Conservation (phyloP, 768 basidiomycete genomes). For the Imleria badia region DNA sequence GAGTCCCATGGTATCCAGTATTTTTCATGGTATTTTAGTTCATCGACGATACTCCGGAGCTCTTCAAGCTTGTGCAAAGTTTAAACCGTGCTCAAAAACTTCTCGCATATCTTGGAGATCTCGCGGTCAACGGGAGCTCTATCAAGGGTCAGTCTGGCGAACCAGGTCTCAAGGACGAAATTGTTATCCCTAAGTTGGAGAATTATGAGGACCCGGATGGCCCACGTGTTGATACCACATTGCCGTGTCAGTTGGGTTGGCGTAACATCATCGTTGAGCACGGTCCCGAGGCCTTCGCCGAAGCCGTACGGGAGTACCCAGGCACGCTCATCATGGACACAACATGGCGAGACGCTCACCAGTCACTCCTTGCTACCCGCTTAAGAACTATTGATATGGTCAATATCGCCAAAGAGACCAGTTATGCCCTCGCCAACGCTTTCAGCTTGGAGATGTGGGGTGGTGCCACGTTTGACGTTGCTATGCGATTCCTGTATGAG, state of each 20-base stretch:
- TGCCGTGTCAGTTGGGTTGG: constrained; percentile 91
- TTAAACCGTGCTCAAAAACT: constrained; percentile 99
- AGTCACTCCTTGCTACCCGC: constrained; percentile 94
- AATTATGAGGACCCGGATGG: constrained; percentile 77
- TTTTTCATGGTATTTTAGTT: constrained; percentile 52
- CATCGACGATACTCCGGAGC: constrained; percentile 99
- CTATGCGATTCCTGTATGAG: constrained; percentile 99
- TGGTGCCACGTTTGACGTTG: constrained; percentile 97
- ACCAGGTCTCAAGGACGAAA: constrained; percentile 89
- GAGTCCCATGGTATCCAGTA: neutral
- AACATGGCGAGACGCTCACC: constrained; percentile 99
- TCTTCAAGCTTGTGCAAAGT: constrained; percentile 97
- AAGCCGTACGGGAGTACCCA: constrained; percentile 94
- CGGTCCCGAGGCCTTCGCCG: constrained; percentile 97
- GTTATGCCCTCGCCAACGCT: constrained; percentile 90
- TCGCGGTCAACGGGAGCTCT: constrained; percentile 96
- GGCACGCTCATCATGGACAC: constrained; percentile 98
- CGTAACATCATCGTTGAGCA: constrained; percentile 98
- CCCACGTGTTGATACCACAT: constrained; percentile 70
- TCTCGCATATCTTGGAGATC: constrained; percentile 93
- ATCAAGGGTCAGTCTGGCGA: constrained; percentile 97
- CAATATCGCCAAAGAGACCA: constrained; percentile 98
- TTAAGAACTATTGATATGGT: constrained; percentile 96
- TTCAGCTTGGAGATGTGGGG: constrained; percentile 99
- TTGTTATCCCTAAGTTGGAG: constrained; percentile 76